These are phyloP conservation scores for Zelonia costaricensis DNA, from an alignment of 208 protist genomes.

Conservation along the genomic window DNA sequence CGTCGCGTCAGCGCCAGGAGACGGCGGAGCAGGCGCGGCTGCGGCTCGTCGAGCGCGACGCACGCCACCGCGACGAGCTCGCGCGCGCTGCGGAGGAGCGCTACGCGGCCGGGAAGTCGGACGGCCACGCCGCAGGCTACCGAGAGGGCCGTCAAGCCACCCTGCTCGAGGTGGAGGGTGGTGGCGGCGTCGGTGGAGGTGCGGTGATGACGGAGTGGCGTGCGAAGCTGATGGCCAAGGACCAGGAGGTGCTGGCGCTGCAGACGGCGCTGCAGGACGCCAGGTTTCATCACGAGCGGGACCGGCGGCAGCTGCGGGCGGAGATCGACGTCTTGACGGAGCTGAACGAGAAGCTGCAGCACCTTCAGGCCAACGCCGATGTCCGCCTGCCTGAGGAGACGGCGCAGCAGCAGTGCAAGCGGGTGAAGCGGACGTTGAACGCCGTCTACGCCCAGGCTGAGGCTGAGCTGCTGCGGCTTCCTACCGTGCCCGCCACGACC, in stretches of 20 bases:
- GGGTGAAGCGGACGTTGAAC: constrained; percentile 56
- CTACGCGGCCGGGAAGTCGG: constrained; percentile 42
- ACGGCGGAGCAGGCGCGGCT: constrained; percentile 56
- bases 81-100: constrained; percentile 42
- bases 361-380: constrained; percentile 23
- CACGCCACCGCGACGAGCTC: constrained; percentile 46
- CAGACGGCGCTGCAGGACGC: constrained; percentile 44
- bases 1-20: constrained; percentile 38
- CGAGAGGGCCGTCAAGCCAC: constrained; percentile 21
- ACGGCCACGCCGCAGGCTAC: constrained; percentile 38
- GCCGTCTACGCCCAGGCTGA: constrained; percentile 49
- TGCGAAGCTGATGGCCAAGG: constrained; percentile 33
- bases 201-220: constrained; percentile 28
- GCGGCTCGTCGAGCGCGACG: constrained; percentile 50
- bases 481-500: background rate
- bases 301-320: constrained; percentile 45
- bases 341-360: constrained; percentile 40
- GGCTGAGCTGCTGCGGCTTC: constrained; percentile 28
- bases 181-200: constrained; percentile 7
- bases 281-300: constrained; percentile 40
- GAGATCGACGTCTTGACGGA: constrained; percentile 54
- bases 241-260: constrained; percentile 39
- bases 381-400: constrained; percentile 28
- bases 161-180: constrained; percentile 14
- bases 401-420: constrained; percentile 38